phyloP scores from a whole-genome alignment of 192 early-diverging fungal genomes.

The Coemansia sp. region DNA sequence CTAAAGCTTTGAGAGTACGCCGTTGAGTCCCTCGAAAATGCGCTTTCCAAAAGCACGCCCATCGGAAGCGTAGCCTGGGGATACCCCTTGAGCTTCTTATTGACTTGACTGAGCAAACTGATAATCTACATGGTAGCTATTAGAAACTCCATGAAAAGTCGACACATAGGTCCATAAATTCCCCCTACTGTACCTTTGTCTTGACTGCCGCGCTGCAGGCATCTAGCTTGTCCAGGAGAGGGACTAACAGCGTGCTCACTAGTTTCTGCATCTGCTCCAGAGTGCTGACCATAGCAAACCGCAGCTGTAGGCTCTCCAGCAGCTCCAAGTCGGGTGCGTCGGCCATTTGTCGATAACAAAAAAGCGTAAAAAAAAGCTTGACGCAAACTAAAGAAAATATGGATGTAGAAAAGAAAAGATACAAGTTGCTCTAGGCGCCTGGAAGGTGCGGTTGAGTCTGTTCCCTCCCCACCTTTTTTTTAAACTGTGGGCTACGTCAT shows the following conservation, averaged over 20 bases:
- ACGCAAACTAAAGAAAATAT: conserved; percentile 1
- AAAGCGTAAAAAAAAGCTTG: neutral
- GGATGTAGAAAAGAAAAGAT: neutral
- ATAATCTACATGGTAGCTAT: conserved; percentile 58
- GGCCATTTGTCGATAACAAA: conserved; percentile 1
- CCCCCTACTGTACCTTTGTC: conserved; percentile 43
- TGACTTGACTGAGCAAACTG: conserved; percentile 77
- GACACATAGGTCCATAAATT: too few species aligned
- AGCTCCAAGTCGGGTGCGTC: conserved; percentile 49
- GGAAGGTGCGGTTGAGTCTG: neutral
- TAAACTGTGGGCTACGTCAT: neutral
- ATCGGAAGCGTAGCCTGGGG: conserved; percentile 62
- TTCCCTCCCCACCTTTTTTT: neutral
- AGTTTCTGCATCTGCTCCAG: conserved; percentile 57
- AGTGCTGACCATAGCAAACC: conserved; percentile 61
- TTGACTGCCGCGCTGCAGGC: conserved; percentile 49
- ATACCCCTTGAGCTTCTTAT: conserved; percentile 73
- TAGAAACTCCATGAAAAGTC: neutral
- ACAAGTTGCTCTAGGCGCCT: neutral
- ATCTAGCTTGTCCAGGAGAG: conserved; percentile 62
- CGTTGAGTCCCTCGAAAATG: conserved; percentile 41
- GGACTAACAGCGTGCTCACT: conserved; percentile 55
- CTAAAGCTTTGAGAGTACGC: conserved; percentile 73
- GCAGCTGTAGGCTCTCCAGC: conserved; percentile 64
- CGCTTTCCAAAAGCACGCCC: conserved; percentile 58